Evolutionary conservation across 495 filamentous ascomycete genomes (phyloP), one percentile per base, ranked within the genome.

Genomic region (Evansstolkia leycettana): DNA sequence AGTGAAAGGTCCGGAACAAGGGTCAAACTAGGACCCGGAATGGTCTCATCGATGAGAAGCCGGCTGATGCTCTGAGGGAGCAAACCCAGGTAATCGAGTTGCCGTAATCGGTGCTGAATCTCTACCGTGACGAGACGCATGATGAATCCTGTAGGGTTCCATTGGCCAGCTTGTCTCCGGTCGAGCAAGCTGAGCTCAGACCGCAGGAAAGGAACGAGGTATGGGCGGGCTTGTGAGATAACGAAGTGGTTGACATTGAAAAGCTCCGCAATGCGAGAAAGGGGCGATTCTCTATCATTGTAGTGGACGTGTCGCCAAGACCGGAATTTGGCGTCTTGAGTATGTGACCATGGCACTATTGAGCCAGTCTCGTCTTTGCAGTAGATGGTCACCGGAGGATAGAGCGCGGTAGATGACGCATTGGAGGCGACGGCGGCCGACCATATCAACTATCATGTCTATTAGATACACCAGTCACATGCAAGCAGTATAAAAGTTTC

Each of bases 161-260:
- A 69, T 5, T 65, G 70, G 50, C 71, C 69, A 34, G 70, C 70
- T 19, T 78, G 71, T 18, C 73, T 65, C 23, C 70, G 66, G 26
- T 78, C 73, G 2, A 84, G 76, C 17, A 84, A 78, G 50, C 86
- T 79, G 54, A 86, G 74, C 41, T 93, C 84, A 26, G 75, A 77
- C 20, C 78, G 76, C 2, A 94, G 64, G 48, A 94, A 93, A 2
- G 89, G 89, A 43, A 94, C 80, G 23, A 95, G 78, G 45, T 93
- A 92, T 2, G 89, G 89, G 43, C 94, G 88, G 34, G 90, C 84
- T 55, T 95, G 89, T 1, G 87, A 94, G 39, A 94, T 84, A 47
- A 96, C 92, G 59, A 94, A 94, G 55, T 94, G 87, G 55, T 94
- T 96, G 48, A 94, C 87, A 52, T 94, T 94, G 70, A 94, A 94